phyloP scores from a whole-genome alignment of 768 basidiomycete genomes.

The Phylloporus sp. region DNA sequence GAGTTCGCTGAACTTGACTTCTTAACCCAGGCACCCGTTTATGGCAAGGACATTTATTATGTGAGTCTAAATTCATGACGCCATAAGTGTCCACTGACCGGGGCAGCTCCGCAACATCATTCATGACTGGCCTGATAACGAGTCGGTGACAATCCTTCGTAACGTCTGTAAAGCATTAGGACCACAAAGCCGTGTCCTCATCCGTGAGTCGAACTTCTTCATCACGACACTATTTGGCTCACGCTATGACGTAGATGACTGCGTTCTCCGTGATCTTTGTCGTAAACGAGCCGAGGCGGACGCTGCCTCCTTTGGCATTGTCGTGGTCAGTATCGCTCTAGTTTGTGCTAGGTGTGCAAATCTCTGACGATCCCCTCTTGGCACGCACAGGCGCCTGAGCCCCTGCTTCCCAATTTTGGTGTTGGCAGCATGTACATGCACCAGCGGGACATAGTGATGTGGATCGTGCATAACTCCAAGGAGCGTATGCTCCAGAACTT shows the following conservation, averaged over 20 bases:
- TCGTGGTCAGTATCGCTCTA: constrained; percentile 11
- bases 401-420: constrained; percentile 32
- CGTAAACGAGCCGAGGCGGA: constrained; percentile 14
- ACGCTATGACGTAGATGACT: constrained; percentile 17
- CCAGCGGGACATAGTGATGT: constrained; percentile 30
- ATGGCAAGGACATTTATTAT: constrained; percentile 30
- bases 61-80: constrained; percentile 13
- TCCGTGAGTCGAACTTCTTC: constrained; percentile 21
- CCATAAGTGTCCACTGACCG: neutral
- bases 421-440: constrained; percentile 27
- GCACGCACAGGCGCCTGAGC: constrained; percentile 29
- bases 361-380: neutral
- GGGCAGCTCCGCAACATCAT: constrained; percentile 21
- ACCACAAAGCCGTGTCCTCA: constrained; percentile 28
- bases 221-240: neutral
- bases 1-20: constrained; percentile 30
- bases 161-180: constrained; percentile 29
- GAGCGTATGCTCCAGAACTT: constrained; percentile 30
- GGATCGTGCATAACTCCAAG: constrained; percentile 27
- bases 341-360: neutral
- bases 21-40: constrained; percentile 24
- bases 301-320: constrained; percentile 7
- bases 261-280: constrained; percentile 15
- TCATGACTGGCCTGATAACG: constrained; percentile 33
- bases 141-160: constrained; percentile 22